Evolutionary conservation across 345 rosid genomes (phyloP), one percentile per base, ranked within the genome.

Genomic region (Pugionium dolabratum): DNA sequence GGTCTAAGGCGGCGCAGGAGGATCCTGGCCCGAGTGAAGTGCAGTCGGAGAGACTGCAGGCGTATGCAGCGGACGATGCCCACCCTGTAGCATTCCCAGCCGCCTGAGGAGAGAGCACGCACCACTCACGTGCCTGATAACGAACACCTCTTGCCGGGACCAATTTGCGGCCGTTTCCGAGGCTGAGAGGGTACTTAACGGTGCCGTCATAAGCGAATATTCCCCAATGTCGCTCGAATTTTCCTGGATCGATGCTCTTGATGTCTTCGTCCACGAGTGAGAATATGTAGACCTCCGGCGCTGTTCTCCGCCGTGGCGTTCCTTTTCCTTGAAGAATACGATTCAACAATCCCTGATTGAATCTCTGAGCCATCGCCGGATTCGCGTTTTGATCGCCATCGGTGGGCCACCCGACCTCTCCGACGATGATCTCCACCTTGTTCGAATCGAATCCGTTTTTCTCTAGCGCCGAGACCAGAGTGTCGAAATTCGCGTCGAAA

Each of bases 341-440:
- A 33, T 78, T 59, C 50, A 95, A 0, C 5, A 95, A 80, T 7
- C 95, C 96, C 56, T 95, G 99, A 60, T 89, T 91, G 79, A 95
- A 95, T 11, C 88, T 73, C 10, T 69, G 82, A 10, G 96, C 94
- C 64, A 80, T 31, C n/a, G 53, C 71, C 0, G 74, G 5, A 35
- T 79, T 91, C 2, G 97, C 97, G 50, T 79, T 78, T 0, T 50
- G 67, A 54, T 85, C 88, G 8, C 97, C 95, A 43, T 95, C 99
- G 1, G 94, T 84, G 0, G 91, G 95, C 99, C 99, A 95, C 0
- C 97, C 94, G 1, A 95, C 94, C 75, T 95, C 97, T 1, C 97
- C 99, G 28, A 91, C 64, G 48, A 95, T 78, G 52, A 95, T 79
- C 7, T 89, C 89, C 72, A 87, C 31, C 30, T 85, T 84, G 35